These are phyloP conservation scores for Auricularia auricula-judae DNA, from an alignment of 768 basidiomycete genomes.

Conservation along the genomic window DNA sequence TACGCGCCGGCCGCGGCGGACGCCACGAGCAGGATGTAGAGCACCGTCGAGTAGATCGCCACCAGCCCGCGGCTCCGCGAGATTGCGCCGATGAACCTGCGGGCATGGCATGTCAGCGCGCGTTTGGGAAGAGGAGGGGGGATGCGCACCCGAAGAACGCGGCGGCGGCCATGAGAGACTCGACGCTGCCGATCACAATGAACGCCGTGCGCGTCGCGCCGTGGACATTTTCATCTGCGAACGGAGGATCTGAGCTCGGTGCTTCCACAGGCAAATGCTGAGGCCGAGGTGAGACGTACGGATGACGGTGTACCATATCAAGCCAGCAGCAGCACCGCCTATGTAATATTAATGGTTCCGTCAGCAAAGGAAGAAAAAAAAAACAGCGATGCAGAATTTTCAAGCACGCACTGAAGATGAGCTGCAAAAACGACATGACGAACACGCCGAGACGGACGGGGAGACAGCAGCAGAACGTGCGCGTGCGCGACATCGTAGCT, in stretches of 20 bases:
- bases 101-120: neutral
- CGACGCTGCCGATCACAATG: slow-evolving; percentile 39
- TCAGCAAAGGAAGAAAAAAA: neutral
- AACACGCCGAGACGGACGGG: slow-evolving; percentile 53
- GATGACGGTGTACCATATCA: slow-evolving; percentile 49
- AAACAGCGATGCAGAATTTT: slow-evolving; percentile 18
- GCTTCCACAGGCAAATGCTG: too few species aligned
- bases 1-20: slow-evolving; percentile 42
- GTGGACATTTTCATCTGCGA: slow-evolving; percentile 17
- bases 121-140: neutral
- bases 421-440: slow-evolving; percentile 39
- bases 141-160: slow-evolving; percentile 46
- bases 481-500: neutral
- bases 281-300: slow-evolving; percentile 28
- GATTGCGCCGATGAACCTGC: slow-evolving; percentile 51
- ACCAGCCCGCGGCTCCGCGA: slow-evolving; percentile 52
- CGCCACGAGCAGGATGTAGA: slow-evolving; percentile 46
- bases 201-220: slow-evolving; percentile 29
- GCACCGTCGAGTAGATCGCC: slow-evolving; percentile 42
- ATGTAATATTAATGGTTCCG: neutral
- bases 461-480: slow-evolving; percentile 46
- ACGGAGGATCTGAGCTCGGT: neutral
- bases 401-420: slow-evolving; percentile 43
- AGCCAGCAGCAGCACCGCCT: neutral
- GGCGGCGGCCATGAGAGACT: slow-evolving; percentile 39